Percentiles rank a stretch among this genome's conserved stretches.
Conservation (phyloP, 805 yeast species). For the Saturnispora bothae region DNA sequence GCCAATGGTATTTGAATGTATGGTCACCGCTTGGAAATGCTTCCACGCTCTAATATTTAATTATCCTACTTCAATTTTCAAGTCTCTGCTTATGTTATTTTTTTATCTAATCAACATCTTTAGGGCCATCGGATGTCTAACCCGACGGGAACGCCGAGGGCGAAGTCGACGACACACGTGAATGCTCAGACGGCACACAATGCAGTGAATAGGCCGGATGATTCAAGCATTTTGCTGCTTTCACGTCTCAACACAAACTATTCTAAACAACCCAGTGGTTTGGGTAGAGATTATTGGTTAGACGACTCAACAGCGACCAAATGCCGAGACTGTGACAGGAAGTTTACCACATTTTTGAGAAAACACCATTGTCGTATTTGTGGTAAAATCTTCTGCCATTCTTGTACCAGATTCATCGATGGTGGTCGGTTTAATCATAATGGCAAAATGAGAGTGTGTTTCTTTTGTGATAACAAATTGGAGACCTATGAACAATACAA, state of each 20-base stretch:
- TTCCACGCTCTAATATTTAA: too few relatives aligned
- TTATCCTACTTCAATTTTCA: neutral
- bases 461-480: constrained; percentile 52
- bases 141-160: constrained; percentile 2
- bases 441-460: constrained; percentile 70
- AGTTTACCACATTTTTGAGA: constrained; percentile 77
- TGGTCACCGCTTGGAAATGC: too few relatives aligned
- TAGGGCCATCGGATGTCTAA: constrained; percentile 5
- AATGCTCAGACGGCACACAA: constrained; percentile 3
- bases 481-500: constrained; percentile 57
- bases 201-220: neutral
- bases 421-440: constrained; percentile 53
- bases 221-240: constrained; percentile 7
- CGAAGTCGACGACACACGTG: constrained; percentile 4
- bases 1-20: too few relatives aligned
- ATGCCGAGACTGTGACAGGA: constrained; percentile 72
- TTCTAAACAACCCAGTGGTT: constrained; percentile 28
- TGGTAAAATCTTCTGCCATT: constrained; percentile 87
- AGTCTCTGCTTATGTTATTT: neutral
- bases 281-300: constrained; percentile 86
- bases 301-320: constrained; percentile 86
- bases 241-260: constrained; percentile 13
- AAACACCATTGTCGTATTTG: constrained; percentile 94
- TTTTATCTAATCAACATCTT: constrained; percentile 3
- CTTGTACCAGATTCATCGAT: constrained; percentile 64